Conservation (phyloP, 345 rosid genomes). For the Carallia brachiata region DNA sequence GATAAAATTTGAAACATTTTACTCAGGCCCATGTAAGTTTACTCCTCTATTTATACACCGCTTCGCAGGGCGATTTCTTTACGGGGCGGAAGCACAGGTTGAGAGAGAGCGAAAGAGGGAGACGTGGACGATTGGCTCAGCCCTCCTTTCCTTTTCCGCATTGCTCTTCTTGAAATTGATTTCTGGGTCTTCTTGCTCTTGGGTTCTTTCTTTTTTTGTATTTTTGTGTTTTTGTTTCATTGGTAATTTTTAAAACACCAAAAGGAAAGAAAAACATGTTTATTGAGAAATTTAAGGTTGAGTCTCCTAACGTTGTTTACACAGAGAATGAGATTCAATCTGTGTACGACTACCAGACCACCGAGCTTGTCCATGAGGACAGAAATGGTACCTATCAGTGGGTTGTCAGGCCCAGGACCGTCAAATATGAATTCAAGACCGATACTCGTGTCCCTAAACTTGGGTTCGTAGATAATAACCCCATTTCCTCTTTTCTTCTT, state of each 20-base stretch:
- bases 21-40: too few relatives aligned
- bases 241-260: too few relatives aligned
- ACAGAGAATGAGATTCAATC: constrained; percentile 81
- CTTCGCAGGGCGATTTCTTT: neutral
- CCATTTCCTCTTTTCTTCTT: neutral
- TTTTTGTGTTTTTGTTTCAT: neutral
- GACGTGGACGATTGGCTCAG: neutral
- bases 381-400: constrained; percentile 75
- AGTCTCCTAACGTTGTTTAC: constrained; percentile 83
- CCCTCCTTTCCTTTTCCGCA: neutral
- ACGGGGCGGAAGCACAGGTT: neutral
- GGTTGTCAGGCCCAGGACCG: constrained; percentile 86
- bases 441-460: constrained; percentile 73
- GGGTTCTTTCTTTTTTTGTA: neutral
- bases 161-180: neutral
- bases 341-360: constrained; percentile 82
- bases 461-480: constrained; percentile 54
- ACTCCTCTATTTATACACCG: constrained; percentile 28
- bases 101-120: neutral
- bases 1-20: too few relatives aligned
- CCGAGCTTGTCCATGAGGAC: constrained; percentile 90
- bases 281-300: constrained; percentile 82
- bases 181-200: neutral
- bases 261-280: constrained; percentile 48
- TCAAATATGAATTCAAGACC: constrained; percentile 84